phyloP scores from a whole-genome alignment of 1,139 yeast genomes.

The Taphrina sp. region DNA sequence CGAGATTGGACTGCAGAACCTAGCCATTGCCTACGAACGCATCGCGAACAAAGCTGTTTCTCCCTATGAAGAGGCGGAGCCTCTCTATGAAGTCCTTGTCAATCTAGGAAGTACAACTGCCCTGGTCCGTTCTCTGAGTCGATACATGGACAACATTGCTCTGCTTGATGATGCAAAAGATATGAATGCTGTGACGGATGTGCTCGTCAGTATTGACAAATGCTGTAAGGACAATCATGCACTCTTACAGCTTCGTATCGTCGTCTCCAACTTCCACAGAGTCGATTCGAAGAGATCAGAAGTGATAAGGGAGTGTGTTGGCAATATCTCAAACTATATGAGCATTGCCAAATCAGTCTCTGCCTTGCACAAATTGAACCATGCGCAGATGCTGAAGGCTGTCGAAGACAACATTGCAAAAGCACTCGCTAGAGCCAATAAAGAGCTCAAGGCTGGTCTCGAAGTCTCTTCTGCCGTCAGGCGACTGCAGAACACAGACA shows the following conservation, averaged over 20 bases:
- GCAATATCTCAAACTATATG: background rate
- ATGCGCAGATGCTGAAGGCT: background rate
- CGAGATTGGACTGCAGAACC: slow-evolving; percentile 7
- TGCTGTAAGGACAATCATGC: slow-evolving; percentile 16
- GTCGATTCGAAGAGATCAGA: slow-evolving; percentile 4
- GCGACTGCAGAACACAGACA: slow-evolving; percentile 16
- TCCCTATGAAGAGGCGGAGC: slow-evolving; percentile 30
- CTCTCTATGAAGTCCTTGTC: slow-evolving; percentile 13
- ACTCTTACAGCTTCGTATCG: slow-evolving; percentile 10
- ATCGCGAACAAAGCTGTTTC: slow-evolving; percentile 13
- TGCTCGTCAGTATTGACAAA: slow-evolving; percentile 2
- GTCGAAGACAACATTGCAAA: background rate
- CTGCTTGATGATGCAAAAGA: slow-evolving; percentile 11
- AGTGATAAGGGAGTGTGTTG: slow-evolving; percentile 9
- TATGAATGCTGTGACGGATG: background rate
- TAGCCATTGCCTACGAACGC: slow-evolving; percentile 4
- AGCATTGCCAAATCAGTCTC: slow-evolving; percentile 6
- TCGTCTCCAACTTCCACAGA: slow-evolving; percentile 1
- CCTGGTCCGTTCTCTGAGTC: slow-evolving; percentile 10
- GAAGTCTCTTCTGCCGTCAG: slow-evolving; percentile 9
- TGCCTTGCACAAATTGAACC: slow-evolving; percentile 4
- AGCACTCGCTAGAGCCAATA: slow-evolving; percentile 2
- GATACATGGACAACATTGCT: slow-evolving; percentile 3
- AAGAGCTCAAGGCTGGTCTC: slow-evolving; percentile 1
- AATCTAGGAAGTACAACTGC: slow-evolving; percentile 13